A percentile compares a stretch with the other conserved stretches of the same genome.
phyloP scores from a whole-genome alignment of 371 early-diverging fungal genomes.

The Syncephalastrum monosporum region DNA sequence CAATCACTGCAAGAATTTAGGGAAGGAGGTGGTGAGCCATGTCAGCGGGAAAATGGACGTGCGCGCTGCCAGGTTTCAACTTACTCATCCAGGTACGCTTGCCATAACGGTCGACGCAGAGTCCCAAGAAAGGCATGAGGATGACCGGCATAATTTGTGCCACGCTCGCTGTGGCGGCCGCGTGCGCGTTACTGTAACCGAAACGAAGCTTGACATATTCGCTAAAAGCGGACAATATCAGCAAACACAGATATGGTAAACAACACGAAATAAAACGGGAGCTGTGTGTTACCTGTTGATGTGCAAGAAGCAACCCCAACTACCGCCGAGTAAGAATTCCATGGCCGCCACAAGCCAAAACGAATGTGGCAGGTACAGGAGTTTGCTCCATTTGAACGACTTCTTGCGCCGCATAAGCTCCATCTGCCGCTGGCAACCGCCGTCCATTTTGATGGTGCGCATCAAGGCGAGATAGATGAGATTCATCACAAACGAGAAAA shows the following conservation, averaged over 20 bases:
- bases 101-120: slow-evolving; percentile 61
- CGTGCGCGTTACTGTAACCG: slow-evolving; percentile 46
- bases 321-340: slow-evolving; percentile 67
- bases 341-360: slow-evolving; percentile 66
- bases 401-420: slow-evolving; percentile 54
- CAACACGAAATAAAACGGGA: neutral
- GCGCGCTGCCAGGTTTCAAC: slow-evolving; percentile 3
- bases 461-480: slow-evolving; percentile 58
- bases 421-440: slow-evolving; percentile 31
- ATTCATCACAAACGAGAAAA: slow-evolving; percentile 61
- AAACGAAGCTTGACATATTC: slow-evolving; percentile 68
- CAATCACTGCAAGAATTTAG: slow-evolving; percentile 33
- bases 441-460: slow-evolving; percentile 18
- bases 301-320: slow-evolving; percentile 74
- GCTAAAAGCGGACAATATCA: slow-evolving; percentile 18
- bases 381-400: slow-evolving; percentile 55
- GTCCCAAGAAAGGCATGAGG: slow-evolving; percentile 65
- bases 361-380: slow-evolving; percentile 59
- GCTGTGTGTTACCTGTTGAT: slow-evolving; percentile 51
- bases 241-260: neutral
- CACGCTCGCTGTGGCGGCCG: slow-evolving; percentile 67
- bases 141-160: slow-evolving; percentile 70
- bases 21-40: neutral
- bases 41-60: neutral
- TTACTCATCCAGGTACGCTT: slow-evolving; percentile 60